These are phyloP conservation scores for Gonapodya sp. DNA, from an alignment of 192 early-diverging fungal species.

Conservation along the genomic window DNA sequence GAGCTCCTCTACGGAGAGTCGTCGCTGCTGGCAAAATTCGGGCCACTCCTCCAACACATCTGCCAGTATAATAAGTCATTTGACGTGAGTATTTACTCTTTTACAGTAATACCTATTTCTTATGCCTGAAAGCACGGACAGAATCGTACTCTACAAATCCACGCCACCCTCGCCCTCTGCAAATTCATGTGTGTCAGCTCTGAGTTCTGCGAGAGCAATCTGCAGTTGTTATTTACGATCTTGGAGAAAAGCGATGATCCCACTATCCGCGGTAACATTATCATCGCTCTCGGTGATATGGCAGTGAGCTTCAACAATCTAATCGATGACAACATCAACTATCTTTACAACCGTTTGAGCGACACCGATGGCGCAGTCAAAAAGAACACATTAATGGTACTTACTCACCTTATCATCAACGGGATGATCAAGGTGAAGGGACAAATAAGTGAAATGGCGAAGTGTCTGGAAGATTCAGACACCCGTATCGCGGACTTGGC, in stretches of 20 bases:
- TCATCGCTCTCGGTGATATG: slow-evolving; percentile 97
- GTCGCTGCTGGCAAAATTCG: slow-evolving; percentile 71
- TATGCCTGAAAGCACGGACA: too few species aligned
- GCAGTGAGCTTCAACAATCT: slow-evolving; percentile 93
- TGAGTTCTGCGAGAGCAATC: slow-evolving; percentile 85
- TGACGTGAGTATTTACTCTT: too few species aligned
- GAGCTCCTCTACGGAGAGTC: slow-evolving; percentile 75
- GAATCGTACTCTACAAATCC: slow-evolving; percentile 79
- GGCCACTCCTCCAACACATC: slow-evolving; percentile 69
- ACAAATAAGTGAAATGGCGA: slow-evolving; percentile 96
- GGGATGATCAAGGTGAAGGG: slow-evolving; percentile 99
- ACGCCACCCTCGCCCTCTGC: slow-evolving; percentile 75
- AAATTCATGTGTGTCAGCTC: slow-evolving; percentile 97
- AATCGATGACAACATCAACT: slow-evolving; percentile 92
- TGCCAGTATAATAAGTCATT: slow-evolving; percentile 75
- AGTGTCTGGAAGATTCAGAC: slow-evolving; percentile 85
- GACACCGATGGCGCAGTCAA: slow-evolving; percentile 76
- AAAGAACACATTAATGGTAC: slow-evolving; percentile 97
- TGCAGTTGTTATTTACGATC: slow-evolving; percentile 84
- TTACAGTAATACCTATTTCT: too few species aligned
- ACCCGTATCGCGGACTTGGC: slow-evolving; percentile 82
- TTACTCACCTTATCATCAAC: slow-evolving; percentile 95
- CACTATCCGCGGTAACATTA: slow-evolving; percentile 83
- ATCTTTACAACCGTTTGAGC: slow-evolving; percentile 83
- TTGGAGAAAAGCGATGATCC: slow-evolving; percentile 74